Conservation (phyloP, 2,329 filamentous ascomycete genomes). For the Ilyonectria mors-panacis region DNA sequence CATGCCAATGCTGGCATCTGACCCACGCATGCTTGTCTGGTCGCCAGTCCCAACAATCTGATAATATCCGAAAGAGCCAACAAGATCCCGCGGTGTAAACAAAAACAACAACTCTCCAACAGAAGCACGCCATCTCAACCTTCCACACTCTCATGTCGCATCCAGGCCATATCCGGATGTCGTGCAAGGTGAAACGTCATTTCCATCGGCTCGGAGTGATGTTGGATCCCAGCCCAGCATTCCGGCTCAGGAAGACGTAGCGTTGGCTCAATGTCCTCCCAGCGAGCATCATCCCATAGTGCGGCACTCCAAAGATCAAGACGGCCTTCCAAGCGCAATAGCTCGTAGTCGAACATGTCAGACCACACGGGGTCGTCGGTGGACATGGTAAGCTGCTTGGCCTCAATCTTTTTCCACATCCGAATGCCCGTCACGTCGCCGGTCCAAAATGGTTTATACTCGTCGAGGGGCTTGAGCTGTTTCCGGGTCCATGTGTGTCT, state of each 20-base stretch:
- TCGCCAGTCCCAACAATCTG: background rate
- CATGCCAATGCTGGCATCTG: background rate
- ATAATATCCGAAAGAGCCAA: background rate
- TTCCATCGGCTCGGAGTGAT: constrained; percentile 16
- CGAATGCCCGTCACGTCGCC: constrained; percentile 3
- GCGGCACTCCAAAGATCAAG: constrained; percentile 31
- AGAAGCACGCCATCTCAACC: background rate
- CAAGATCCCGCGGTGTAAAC: background rate
- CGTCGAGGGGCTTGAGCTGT: background rate
- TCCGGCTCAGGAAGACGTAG: background rate
- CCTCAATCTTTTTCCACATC: constrained; percentile 26
- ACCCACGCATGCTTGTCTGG: background rate
- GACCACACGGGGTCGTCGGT: background rate
- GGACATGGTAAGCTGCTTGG: constrained; percentile 1
- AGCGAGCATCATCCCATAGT: constrained; percentile 31
- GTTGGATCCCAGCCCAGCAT: constrained; percentile 9
- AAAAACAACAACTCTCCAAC: background rate
- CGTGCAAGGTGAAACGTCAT: constrained; percentile 11
- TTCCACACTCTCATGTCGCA: background rate
- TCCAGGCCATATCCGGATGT: background rate
- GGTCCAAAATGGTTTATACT: constrained; percentile 27
- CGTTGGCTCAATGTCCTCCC: constrained; percentile 22
- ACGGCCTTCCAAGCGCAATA: constrained; percentile 21
- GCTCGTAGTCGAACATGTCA: constrained; percentile 15
- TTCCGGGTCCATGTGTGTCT: constrained; percentile 27